These are phyloP conservation scores for Globisporangium parvum DNA, from an alignment of 352 stramenopile species.

Conservation along the genomic window DNA sequence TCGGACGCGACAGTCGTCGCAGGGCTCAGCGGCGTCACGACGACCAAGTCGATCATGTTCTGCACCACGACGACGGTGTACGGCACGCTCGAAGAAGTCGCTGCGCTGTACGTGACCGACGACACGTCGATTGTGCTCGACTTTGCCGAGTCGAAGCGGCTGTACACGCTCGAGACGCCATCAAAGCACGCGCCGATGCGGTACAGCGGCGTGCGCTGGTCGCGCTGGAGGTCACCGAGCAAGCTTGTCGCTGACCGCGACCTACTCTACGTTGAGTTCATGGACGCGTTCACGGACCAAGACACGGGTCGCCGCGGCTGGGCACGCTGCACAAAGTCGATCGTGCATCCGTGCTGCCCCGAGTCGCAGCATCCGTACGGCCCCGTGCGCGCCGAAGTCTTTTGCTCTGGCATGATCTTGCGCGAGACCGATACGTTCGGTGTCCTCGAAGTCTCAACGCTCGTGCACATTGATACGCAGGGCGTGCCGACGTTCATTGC, in stretches of 20 bases:
- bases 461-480: conserved; percentile 47
- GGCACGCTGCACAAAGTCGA: conserved; percentile 57
- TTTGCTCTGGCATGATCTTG: conserved; percentile 51
- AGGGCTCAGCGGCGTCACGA: conserved; percentile 18
- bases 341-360: conserved; percentile 55
- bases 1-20: conserved; percentile 26
- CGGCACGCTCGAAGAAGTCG: conserved; percentile 58
- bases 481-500: conserved; percentile 40
- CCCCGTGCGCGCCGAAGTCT: conserved; percentile 42
- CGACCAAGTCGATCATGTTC: conserved; percentile 46
- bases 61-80: conserved; percentile 46
- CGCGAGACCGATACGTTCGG: conserved; percentile 49
- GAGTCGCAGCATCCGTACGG: conserved; percentile 50
- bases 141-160: conserved; percentile 34
- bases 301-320: conserved; percentile 52
- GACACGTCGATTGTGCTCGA: conserved; percentile 42
- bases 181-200: conserved; percentile 34
- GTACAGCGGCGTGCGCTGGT: conserved; percentile 46
- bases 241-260: conserved; percentile 48
- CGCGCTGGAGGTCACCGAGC: conserved; percentile 45
- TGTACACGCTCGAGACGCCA: conserved; percentile 50
- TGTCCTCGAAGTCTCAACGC: conserved; percentile 48
- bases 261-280: conserved; percentile 54
- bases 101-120: conserved; percentile 42
- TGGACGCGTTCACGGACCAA: conserved; percentile 61